Base-by-base conservation (phyloP, 306 rosid genomes). In the Sicyos edulis region DNA sequence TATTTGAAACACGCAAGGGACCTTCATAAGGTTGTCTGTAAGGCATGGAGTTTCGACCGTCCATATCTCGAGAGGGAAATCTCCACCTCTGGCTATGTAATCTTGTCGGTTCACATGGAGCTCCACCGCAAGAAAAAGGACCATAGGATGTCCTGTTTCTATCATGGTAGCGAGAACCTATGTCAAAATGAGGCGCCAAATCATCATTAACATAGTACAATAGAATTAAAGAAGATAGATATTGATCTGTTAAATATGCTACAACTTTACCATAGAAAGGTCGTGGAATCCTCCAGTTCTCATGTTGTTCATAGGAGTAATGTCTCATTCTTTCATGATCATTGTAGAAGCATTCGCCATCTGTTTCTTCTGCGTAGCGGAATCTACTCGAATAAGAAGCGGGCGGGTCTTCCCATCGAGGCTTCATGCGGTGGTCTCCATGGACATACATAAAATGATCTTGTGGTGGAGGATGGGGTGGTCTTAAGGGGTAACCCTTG, bases 301-400 rank as follows among this genome's bases (percentile, higher is more conserved):
- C 96, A 14, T 57, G 79, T 77, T 61, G 84, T 77, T 88, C 96
- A 81, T 80, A 85, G 6, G 87, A 84, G 68, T 85, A 83, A 6
- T 81, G 89, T 78, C 86, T 87, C 82, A 81, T 80, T 92, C 98
- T 92, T 74, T 92, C 96, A 34, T 88, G 93, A 77, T 88, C 89
- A 81, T 88, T 81, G 70, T 84, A 83, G 71, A 74, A 88, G 85
- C 80, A 82, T 53, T 92, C 96, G 54, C 96, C 80, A 75, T 90
- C 98, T 78, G 83, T 83, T 78, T 84, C 82, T 53, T 83, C 87
- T 74, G 21, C 64, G 42, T 16, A 83, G 73, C 84, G 93, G 64
- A 77, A 83, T 72, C 96, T 85, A 78, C 75, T 83, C 69, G 95
- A 85, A 80, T 82, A 87, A 15, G 89, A 76, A 73, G 87, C 81